Percentiles rank a stretch among this genome's conserved stretches.
phyloP scores from a whole-genome alignment of 768 basidiomycete species.

The Mrakia hoshinonis region DNA sequence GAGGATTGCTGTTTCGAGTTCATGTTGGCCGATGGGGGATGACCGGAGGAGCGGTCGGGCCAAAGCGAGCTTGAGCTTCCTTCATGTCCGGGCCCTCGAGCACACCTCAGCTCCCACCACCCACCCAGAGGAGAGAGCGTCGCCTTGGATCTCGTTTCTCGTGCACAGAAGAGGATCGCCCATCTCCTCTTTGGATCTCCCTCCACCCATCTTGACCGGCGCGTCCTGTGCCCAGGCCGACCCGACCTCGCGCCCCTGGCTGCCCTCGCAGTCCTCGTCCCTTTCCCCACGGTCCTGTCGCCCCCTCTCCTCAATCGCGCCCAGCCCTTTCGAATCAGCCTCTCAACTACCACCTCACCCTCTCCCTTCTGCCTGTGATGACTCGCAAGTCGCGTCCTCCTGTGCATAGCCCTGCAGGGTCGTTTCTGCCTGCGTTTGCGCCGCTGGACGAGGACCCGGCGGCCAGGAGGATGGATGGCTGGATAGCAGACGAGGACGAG shows the following conservation, averaged over 20 bases:
- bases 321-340: background rate
- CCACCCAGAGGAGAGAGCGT: too few species aligned
- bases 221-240: too few species aligned
- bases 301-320: too few species aligned
- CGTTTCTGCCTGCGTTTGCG: background rate
- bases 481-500: conserved; percentile 4
- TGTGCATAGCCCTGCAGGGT: background rate
- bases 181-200: too few species aligned
- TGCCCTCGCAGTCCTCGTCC: too few species aligned
- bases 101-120: too few species aligned
- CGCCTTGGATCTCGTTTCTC: too few species aligned
- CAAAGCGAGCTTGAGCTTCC: background rate
- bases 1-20: conserved; percentile 9
- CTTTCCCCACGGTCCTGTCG: too few species aligned
- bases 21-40: background rate
- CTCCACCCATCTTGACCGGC: too few species aligned
- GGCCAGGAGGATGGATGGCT: background rate
- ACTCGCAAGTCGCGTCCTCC: background rate
- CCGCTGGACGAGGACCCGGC: background rate
- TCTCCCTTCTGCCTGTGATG: background rate
- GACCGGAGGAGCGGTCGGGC: background rate
- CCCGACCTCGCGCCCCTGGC: too few species aligned
- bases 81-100: too few species aligned
- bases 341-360: background rate
- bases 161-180: too few species aligned